Conservation (phyloP, 441 rosid species). For the Gossypium gossypioides region DNA sequence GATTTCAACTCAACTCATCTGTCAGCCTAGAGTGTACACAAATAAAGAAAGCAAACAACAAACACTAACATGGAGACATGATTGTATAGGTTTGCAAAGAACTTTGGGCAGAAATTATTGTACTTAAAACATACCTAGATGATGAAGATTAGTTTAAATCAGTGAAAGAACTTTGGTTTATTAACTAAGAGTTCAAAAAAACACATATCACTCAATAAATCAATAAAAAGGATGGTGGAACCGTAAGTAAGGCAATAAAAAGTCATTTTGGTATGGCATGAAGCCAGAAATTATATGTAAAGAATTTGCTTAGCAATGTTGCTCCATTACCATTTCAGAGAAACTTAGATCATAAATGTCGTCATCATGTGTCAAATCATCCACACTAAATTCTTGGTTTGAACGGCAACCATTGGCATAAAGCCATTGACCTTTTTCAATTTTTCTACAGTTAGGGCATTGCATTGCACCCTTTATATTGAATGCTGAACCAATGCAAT, state of each 20-base stretch:
- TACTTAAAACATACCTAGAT: background rate
- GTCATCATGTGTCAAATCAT: slow-evolving; percentile 86
- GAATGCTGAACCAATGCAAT: slow-evolving; percentile 97
- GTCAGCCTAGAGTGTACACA: background rate
- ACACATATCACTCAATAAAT: background rate
- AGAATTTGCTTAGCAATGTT: background rate
- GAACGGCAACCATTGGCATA: slow-evolving; percentile 78
- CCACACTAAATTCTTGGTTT: slow-evolving; percentile 62
- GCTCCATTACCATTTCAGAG: slow-evolving; percentile 68
- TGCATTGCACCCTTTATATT: slow-evolving; percentile 96
- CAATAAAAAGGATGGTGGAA: background rate
- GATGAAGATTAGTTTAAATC: background rate
- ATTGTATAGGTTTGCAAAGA: background rate
- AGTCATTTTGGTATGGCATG: background rate
- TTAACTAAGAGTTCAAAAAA: background rate
- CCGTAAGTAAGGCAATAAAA: background rate
- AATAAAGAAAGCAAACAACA: background rate
- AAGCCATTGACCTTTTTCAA: slow-evolving; percentile 97
- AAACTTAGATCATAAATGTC: slow-evolving; percentile 75
- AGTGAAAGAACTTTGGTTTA: background rate
- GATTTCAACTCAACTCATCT: slow-evolving; percentile 2
- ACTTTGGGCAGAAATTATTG: background rate
- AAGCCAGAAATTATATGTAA: background rate
- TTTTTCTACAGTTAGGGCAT: slow-evolving; percentile 93
- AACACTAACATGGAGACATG: background rate